These are phyloP conservation scores for Juglanconis oblonga DNA, from an alignment of 2,329 filamentous ascomycete genomes.

Conservation along the genomic window DNA sequence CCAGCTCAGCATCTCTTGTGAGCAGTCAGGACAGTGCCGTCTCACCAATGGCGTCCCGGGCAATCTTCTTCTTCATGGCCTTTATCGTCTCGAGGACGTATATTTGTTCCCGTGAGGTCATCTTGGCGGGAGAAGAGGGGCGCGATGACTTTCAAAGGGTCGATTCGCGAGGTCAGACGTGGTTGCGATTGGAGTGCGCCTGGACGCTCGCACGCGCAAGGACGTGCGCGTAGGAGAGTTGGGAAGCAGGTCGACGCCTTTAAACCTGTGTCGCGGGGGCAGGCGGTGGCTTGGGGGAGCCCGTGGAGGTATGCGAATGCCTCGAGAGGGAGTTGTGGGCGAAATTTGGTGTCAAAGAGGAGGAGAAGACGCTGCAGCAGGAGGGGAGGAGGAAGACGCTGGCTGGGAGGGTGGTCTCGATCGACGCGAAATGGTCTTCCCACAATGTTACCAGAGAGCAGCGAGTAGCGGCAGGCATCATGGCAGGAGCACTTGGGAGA, in stretches of 20 bases:
- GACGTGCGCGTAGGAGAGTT: not conserved
- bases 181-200: not conserved
- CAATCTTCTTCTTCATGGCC: conserved; percentile 66
- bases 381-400: not conserved
- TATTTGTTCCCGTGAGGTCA: conserved; percentile 55
- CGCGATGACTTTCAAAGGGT: not conserved
- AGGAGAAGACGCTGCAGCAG: not conserved
- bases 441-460: too few species aligned
- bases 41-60: conserved; percentile 60
- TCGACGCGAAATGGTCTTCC: not conserved
- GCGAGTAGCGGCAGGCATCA: not conserved
- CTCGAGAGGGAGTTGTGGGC: not conserved
- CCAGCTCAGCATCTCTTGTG: not conserved
- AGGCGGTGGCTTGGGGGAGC: not conserved
- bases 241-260: not conserved
- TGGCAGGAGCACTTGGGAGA: too few species aligned
- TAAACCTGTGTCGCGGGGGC: not conserved
- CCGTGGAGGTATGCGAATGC: not conserved
- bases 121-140: conserved; percentile 26
- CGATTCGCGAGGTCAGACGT: not conserved
- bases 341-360: not conserved
- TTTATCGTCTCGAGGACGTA: conserved; percentile 65
- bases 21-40: conserved; percentile 7
- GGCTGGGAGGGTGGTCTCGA: not conserved
- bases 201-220: not conserved